Conservation (phyloP, 805 yeast genomes). For the Candida taoyuanica region DNA sequence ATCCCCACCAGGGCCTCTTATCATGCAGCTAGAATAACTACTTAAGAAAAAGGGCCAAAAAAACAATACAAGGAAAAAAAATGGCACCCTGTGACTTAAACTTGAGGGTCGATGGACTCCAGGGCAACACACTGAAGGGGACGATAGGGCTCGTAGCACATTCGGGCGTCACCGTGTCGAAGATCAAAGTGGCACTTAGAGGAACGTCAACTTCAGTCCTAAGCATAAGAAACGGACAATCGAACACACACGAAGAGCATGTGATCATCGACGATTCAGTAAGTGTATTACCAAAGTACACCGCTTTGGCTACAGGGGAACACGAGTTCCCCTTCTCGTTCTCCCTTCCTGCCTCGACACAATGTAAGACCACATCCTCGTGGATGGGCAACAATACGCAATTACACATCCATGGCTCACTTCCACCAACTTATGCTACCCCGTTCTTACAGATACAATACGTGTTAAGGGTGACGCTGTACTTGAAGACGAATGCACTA, state of each 20-base stretch:
- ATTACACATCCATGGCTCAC: conserved; percentile 9
- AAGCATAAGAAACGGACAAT: background rate
- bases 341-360: conserved; percentile 9
- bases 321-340: conserved; percentile 14
- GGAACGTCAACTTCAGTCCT: conserved; percentile 4
- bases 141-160: conserved; percentile 6
- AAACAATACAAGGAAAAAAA: no score
- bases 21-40: no score
- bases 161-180: conserved; percentile 4
- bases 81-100: conserved; percentile 12
- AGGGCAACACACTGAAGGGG: conserved; percentile 6
- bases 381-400: background rate
- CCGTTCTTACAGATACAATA: conserved; percentile 10
- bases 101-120: conserved; percentile 6
- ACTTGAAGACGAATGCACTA: conserved; percentile 6
- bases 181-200: conserved; percentile 8
- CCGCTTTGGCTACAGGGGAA: conserved; percentile 6
- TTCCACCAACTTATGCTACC: conserved; percentile 12
- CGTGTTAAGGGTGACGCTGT: conserved; percentile 5
- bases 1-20: no score
- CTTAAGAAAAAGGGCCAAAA: no score
- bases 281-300: conserved; percentile 9
- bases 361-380: conserved; percentile 11
- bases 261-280: conserved; percentile 9
- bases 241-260: conserved; percentile 6